Base-by-base conservation (phyloP, 139 green algal genomes). In the Microglena sp. region DNA sequence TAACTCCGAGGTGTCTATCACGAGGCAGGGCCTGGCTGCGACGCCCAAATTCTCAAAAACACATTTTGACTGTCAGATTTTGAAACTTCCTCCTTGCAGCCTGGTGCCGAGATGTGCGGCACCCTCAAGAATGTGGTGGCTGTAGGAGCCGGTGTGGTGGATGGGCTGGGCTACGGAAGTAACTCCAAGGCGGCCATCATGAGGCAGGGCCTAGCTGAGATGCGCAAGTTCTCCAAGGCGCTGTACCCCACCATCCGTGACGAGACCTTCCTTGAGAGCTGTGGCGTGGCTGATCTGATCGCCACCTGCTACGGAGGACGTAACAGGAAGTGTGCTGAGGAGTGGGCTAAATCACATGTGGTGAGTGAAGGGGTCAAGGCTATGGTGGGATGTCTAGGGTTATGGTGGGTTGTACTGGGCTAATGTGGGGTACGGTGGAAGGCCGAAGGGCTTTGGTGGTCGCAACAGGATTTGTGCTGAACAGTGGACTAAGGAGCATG, bases 41-140 rank as follows among this genome's bases (percentile, higher is more conserved):
- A 64, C 43, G 56, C 24, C 18, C 21, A 8, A 22, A 18, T 69
- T 88, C 18, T 64, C 71, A 26, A 74, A 77, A n/a, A n/a, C 40
- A 11, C 40, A 15, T 18, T 50, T 50, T n/a, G 40, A 11, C 40
- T 50, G 11, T 50, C 11, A 50, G 18, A 50, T 18, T n/a, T 50
- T 50, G 18, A n/a, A 50, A n/a, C 40, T 50, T 8, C 53, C 15
- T 60, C 24, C 53, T 60, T 60, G 18, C 15, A 60, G 53, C 21
- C 56, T 44, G 40, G 68, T 21, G 76, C 78, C 22, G 84, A 90
- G 72, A 89, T 90, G 80, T 79, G 71, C 64, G 86, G 86, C 50
- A 92, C 84, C 0, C 74, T 92, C 22, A 92, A 92, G 60, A 93
- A 93, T 72, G 78, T 93, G 2, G 84, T 93, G 56, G 86, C 86